phyloP scores from a whole-genome alignment of 139 green algal species.

The Bryopsis sp. region DNA sequence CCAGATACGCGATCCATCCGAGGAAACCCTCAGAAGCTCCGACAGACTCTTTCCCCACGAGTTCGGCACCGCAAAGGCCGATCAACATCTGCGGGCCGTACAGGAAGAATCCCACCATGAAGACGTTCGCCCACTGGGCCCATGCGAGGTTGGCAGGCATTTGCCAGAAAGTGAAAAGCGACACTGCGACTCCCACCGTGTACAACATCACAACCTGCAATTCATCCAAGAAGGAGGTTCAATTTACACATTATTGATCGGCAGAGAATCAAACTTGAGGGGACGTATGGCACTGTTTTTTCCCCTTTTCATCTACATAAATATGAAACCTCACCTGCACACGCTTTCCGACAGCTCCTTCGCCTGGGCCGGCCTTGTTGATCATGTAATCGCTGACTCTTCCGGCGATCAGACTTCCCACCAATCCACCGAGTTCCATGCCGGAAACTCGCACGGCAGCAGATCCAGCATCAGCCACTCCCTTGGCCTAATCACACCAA shows the following conservation, averaged over 20 bases:
- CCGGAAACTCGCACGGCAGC: slow-evolving; percentile 79
- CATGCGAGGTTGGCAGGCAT: slow-evolving; percentile 43
- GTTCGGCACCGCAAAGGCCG: slow-evolving; percentile 90
- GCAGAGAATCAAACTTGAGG: no score
- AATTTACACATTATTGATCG: background rate
- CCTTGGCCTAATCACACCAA: slow-evolving; percentile 7
- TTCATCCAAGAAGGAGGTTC: background rate
- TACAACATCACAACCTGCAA: slow-evolving; percentile 71
- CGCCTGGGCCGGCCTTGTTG: slow-evolving; percentile 12
- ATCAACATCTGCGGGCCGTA: slow-evolving; percentile 83
- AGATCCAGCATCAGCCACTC: slow-evolving; percentile 13
- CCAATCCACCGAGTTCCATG: slow-evolving; percentile 91
- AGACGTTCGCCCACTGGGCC: slow-evolving; percentile 72
- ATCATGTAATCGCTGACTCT: slow-evolving; percentile 68
- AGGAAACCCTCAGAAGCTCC: slow-evolving; percentile 66
- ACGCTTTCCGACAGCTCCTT: slow-evolving; percentile 72
- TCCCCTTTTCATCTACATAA: no score
- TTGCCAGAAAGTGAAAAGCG: slow-evolving; percentile 48
- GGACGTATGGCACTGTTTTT: no score
- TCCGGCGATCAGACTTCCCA: slow-evolving; percentile 81
- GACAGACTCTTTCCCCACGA: slow-evolving; percentile 77
- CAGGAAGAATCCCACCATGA: slow-evolving; percentile 96
- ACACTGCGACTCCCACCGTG: slow-evolving; percentile 57
- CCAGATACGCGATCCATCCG: slow-evolving; percentile 44
- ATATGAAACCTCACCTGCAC: slow-evolving; percentile 60